A percentile compares a stretch with the other conserved stretches of the same genome.
These are phyloP conservation scores for Talaromyces sp. DNA, from an alignment of 2,329 filamentous ascomycete genomes.

Conservation along the genomic window DNA sequence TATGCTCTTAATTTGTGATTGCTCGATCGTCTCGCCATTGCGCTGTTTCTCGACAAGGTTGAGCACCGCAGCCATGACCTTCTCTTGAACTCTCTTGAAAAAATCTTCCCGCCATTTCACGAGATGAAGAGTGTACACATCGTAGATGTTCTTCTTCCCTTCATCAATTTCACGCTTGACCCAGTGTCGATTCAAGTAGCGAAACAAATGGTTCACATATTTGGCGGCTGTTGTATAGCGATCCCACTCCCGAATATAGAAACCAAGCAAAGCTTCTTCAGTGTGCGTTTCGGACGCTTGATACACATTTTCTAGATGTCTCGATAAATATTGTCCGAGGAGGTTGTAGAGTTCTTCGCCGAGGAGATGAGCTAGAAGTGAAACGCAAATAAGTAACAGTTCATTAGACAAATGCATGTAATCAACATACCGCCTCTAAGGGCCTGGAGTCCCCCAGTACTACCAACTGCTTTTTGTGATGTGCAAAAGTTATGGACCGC, in stretches of 20 bases:
- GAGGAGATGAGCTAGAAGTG: conserved; percentile 73
- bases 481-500: conserved; percentile 99
- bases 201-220: conserved; percentile 95
- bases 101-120: conserved; percentile 94
- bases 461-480: conserved; percentile 85
- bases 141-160: conserved; percentile 96
- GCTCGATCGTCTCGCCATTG: conserved; percentile 96
- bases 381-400: conserved; percentile 23
- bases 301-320: conserved; percentile 70
- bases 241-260: conserved; percentile 96
- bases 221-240: conserved; percentile 93
- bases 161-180: conserved; percentile 98
- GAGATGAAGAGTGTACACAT: conserved; percentile 94
- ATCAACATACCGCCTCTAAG: conserved; percentile 67
- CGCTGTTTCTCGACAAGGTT: conserved; percentile 96
- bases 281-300: conserved; percentile 72
- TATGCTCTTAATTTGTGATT: conserved; percentile 93
- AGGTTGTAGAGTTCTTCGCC: conserved; percentile 95
- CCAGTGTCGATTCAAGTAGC: conserved; percentile 97
- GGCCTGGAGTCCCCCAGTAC: conserved; percentile 49
- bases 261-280: conserved; percentile 84
- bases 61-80: conserved; percentile 92
- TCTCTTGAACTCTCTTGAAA: conserved; percentile 76
- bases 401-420: background rate
- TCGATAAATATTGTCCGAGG: conserved; percentile 77